Conservation (phyloP, 257 asterid genomes). For the Nemophila menziesii region DNA sequence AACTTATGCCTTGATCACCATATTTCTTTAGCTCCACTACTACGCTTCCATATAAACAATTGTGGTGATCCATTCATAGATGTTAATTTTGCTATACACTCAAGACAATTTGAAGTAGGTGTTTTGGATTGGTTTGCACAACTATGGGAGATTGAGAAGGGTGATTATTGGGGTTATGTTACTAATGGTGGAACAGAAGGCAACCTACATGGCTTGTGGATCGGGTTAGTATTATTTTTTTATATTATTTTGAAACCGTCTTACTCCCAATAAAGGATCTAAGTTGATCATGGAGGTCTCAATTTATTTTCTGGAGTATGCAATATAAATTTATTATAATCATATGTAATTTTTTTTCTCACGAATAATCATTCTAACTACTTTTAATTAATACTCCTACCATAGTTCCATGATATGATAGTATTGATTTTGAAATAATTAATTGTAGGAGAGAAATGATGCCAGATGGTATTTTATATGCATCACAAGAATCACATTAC, state of each 20-base stretch:
- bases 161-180: slow-evolving; percentile 20
- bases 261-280: too few species aligned
- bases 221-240: slow-evolving; percentile 9
- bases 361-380: too few species aligned
- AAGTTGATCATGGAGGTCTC: too few species aligned
- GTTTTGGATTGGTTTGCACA: slow-evolving; percentile 21
- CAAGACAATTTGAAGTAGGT: slow-evolving; percentile 19
- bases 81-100: slow-evolving; percentile 11
- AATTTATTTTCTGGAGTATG: too few species aligned
- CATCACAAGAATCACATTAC: slow-evolving; percentile 17
- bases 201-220: slow-evolving; percentile 18
- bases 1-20: slow-evolving; percentile 7
- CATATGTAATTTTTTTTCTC: too few species aligned
- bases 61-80: slow-evolving; percentile 21
- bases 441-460: slow-evolving; percentile 15
- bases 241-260: too few species aligned
- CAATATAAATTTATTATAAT: too few species aligned
- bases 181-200: slow-evolving; percentile 24
- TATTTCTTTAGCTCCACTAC: slow-evolving; percentile 12
- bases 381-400: too few species aligned
- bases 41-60: slow-evolving; percentile 17
- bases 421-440: neutral
- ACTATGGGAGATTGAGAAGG: slow-evolving; percentile 15
- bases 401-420: too few species aligned
- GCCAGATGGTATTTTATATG: slow-evolving; percentile 11